These are phyloP conservation scores for Nothophytophthora sp. DNA, from an alignment of 352 stramenopile genomes.

Conservation along the genomic window DNA sequence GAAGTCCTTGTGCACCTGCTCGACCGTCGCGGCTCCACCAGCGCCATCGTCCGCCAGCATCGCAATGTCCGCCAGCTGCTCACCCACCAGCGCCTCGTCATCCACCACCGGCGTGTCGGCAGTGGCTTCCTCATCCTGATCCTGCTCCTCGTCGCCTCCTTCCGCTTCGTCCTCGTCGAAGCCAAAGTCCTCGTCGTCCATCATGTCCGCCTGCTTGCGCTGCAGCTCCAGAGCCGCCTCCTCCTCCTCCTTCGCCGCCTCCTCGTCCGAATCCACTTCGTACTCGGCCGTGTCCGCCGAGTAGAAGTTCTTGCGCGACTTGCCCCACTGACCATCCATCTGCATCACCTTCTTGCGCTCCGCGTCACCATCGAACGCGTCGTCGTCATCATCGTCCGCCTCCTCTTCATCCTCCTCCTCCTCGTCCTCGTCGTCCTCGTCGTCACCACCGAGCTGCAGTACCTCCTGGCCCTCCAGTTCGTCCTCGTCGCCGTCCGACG, in stretches of 20 bases:
- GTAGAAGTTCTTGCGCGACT: constrained; percentile 88
- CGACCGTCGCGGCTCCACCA: constrained; percentile 53
- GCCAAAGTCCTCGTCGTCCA: constrained; percentile 89
- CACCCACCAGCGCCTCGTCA: constrained; percentile 68
- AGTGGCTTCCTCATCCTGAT: constrained; percentile 37
- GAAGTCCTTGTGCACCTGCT: constrained; percentile 81
- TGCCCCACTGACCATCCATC: constrained; percentile 87
- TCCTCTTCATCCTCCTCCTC: constrained; percentile 22
- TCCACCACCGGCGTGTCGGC: constrained; percentile 34
- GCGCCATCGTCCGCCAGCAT: constrained; percentile 54
- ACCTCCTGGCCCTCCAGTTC: constrained; percentile 64
- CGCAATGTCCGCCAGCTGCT: constrained; percentile 78
- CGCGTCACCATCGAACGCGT: constrained; percentile 55
- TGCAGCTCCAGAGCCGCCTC: constrained; percentile 82
- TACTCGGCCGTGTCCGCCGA: constrained; percentile 84
- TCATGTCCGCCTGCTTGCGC: constrained; percentile 81
- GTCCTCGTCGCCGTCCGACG: constrained; percentile 69
- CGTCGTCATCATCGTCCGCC: constrained; percentile 47
- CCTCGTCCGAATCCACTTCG: constrained; percentile 80
- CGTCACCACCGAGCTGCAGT: constrained; percentile 59
- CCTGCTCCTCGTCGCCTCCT: constrained; percentile 40
- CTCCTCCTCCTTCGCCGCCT: constrained; percentile 82
- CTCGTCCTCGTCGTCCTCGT: constrained; percentile 47
- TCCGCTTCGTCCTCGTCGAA: constrained; percentile 51
- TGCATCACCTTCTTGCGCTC: constrained; percentile 73